Base-by-base conservation (phyloP, 2,329 filamentous ascomycete species). In the Chaetomiaceae sp. region DNA sequence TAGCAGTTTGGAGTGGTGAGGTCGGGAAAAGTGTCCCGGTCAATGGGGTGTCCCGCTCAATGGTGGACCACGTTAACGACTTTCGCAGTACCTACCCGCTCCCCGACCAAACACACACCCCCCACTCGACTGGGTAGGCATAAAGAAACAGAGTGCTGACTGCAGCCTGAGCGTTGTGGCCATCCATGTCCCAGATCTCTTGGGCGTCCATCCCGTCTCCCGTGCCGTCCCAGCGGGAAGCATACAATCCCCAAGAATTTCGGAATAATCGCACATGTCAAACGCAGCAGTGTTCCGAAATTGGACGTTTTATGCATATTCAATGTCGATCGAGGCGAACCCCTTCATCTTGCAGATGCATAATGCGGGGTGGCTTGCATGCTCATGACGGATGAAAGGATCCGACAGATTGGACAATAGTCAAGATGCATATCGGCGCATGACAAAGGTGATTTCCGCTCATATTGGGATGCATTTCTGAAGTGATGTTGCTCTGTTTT, bases 201-300 rank as follows among this genome's bases (percentile, higher is more conserved):
- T 15, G 42, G n/a, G 29, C 29, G n/a, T 46, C 43, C 29, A 46
- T 23, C 43, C 43, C 42, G 22, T 17, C 15, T 42, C 36, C 19
- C 20, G 33, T 47, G 33, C 45, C 45, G 47, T 38, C 33, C 45
- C 34, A 14, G 22, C 33, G 33, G 45, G 45, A 47, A 47, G 20
- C 17, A 37, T n/a, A n/a, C n/a, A n/a, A n/a, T n/a, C n/a, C n/a
- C n/a, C n/a, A n/a, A n/a, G n/a, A n/a, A n/a, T n/a, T n/a, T n/a
- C n/a, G n/a, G n/a, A n/a, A n/a, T n/a, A n/a, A n/a, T n/a, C n/a
- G n/a, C n/a, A n/a, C n/a, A n/a, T n/a, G n/a, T n/a, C n/a, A 9
- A 31, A 7, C 14, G 27, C 27, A 31, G 27, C 9, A 31, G 27
- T 7, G 36, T 11, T 23, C 29, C 29, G 47, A 50, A n/a, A 34